These are phyloP conservation scores for Omphalotus guepiniiformis DNA, from an alignment of 768 basidiomycete species.

Conservation along the genomic window DNA sequence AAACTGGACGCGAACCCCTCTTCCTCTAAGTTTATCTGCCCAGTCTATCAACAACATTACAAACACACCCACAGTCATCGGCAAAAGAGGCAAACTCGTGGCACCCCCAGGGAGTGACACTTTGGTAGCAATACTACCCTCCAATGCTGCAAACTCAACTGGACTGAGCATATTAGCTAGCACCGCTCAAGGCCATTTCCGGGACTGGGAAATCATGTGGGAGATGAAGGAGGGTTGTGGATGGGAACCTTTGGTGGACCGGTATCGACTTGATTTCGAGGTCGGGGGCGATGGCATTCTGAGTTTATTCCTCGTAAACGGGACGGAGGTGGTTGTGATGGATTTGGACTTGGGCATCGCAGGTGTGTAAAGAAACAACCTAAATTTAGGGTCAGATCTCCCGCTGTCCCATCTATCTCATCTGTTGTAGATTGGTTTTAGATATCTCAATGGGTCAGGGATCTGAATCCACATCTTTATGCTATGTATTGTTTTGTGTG, in stretches of 20 bases:
- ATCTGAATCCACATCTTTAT: too few relatives aligned
- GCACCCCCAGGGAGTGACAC: constrained; percentile 8
- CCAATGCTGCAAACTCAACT: constrained; percentile 29
- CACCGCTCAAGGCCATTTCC: constrained; percentile 26
- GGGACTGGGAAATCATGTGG: constrained; percentile 29
- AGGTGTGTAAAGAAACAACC: too few relatives aligned
- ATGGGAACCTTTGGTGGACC: constrained; percentile 30
- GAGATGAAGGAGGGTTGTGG: constrained; percentile 24
- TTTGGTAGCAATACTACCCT: constrained; percentile 27
- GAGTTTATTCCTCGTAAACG: constrained; percentile 30
- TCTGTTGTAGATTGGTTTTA: too few relatives aligned
- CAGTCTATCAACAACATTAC: constrained; percentile 30
- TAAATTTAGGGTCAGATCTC: too few relatives aligned
- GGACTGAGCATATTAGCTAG: constrained; percentile 26
- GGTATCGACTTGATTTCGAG: constrained; percentile 20
- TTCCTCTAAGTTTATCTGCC: constrained; percentile 21
- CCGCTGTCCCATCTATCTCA: too few relatives aligned
- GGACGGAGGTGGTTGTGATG: constrained; percentile 11
- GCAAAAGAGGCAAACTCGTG: constrained; percentile 33
- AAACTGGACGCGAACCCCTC: constrained; percentile 28
- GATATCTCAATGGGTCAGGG: too few relatives aligned
- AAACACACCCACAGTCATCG: constrained; percentile 30
- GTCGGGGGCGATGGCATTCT: constrained; percentile 23
- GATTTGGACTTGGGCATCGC: constrained; percentile 8
- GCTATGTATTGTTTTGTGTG: too few relatives aligned